phyloP scores from a whole-genome alignment of 331 rosid species.

The Stylosanthes scabra region DNA sequence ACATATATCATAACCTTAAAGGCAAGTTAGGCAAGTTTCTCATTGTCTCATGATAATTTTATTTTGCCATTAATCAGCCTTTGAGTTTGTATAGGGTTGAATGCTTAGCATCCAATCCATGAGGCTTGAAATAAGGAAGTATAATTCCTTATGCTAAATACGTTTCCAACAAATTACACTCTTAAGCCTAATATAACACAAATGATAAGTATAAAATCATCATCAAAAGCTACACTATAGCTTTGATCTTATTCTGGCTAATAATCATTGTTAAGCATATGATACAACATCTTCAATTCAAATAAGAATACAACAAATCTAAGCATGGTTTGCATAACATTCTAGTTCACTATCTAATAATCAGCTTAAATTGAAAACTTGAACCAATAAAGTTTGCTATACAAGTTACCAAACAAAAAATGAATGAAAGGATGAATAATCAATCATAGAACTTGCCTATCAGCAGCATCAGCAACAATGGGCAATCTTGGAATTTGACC shows the following conservation, averaged over 20 bases:
- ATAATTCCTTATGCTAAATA: background rate
- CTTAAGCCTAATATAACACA: background rate
- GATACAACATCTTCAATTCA: too few species aligned
- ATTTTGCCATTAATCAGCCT: background rate
- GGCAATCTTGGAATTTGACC: conserved; percentile 91
- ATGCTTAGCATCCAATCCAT: background rate
- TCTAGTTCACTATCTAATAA: conserved; percentile 28
- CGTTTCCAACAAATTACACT: background rate
- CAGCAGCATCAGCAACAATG: conserved; percentile 98
- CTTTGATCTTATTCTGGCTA: background rate
- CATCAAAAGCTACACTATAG: background rate
- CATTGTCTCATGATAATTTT: background rate
- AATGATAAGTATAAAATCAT: too few species aligned
- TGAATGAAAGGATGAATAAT: background rate
- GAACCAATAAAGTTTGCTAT: conserved; percentile 31
- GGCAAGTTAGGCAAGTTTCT: background rate
- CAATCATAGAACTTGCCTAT: conserved; percentile 86
- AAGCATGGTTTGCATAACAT: conserved; percentile 18
- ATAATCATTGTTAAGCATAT: too few species aligned
- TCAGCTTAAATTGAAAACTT: conserved; percentile 11
- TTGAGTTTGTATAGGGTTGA: background rate
- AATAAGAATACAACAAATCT: conserved; percentile 25
- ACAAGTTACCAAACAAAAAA: conserved; percentile 27
- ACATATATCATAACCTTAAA: too few species aligned
- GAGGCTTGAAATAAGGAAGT: background rate